A percentile compares a stretch with the other conserved stretches of the same genome.
phyloP scores from a whole-genome alignment of 1,284 basidiomycete species.

The Golubevia pallescens region DNA sequence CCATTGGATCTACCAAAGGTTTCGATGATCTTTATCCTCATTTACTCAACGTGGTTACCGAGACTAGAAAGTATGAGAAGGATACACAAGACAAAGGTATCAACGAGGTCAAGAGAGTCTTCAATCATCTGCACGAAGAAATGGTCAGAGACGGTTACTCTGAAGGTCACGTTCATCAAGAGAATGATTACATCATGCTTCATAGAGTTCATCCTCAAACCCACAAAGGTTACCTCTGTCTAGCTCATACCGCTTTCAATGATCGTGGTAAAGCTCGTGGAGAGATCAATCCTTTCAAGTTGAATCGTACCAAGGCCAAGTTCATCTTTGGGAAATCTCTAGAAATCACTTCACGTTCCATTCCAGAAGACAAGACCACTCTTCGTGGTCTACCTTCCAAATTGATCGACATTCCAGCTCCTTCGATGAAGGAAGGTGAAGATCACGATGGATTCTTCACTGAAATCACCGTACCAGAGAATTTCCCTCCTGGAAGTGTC shows the following conservation, averaged over 20 bases:
- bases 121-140: conserved; percentile 53
- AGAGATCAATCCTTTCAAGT: conserved; percentile 68
- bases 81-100: conserved; percentile 3
- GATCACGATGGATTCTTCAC: conserved; percentile 28
- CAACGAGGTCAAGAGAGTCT: conserved; percentile 32
- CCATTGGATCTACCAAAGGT: conserved; percentile 51
- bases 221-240: conserved; percentile 40
- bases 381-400: conserved; percentile 78
- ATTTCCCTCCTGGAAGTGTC: conserved; percentile 51
- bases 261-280: conserved; percentile 35
- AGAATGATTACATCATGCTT: conserved; percentile 46
- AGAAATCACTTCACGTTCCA: conserved; percentile 73
- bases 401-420: conserved; percentile 71
- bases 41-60: conserved; percentile 43
- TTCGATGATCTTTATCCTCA: conserved; percentile 54
- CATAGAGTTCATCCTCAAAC: conserved; percentile 54
- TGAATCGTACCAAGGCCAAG: conserved; percentile 77
- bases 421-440: conserved; percentile 19
- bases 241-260: conserved; percentile 52
- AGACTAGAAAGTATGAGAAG: conserved; percentile 38
- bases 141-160: conserved; percentile 46
- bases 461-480: conserved; percentile 44
- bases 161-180: conserved; percentile 53
- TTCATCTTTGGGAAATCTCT: conserved; percentile 81
- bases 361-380: conserved; percentile 69